Conservation (phyloP, 495 filamentous ascomycete genomes). For the Lophium mytilinum region DNA sequence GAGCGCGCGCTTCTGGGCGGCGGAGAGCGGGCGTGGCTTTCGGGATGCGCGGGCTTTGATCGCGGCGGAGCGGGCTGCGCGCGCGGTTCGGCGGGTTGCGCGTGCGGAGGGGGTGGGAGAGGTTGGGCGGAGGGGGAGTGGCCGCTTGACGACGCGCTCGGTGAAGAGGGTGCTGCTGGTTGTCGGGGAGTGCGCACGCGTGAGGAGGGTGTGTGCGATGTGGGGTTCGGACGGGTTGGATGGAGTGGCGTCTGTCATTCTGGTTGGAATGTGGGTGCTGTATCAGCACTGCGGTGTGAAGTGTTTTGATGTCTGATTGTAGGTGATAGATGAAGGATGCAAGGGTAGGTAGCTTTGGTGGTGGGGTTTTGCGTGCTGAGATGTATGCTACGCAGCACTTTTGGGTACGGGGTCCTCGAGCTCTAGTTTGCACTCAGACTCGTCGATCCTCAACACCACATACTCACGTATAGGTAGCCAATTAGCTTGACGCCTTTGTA, state of each 20-base stretch:
- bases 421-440: too few relatives aligned
- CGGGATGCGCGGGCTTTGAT: slow-evolving; percentile 43
- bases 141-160: slow-evolving; percentile 74
- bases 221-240: slow-evolving; percentile 21
- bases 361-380: too few relatives aligned
- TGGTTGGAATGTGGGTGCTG: too few relatives aligned
- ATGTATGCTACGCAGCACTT: too few relatives aligned
- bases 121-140: slow-evolving; percentile 68
- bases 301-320: too few relatives aligned
- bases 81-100: slow-evolving; percentile 46
- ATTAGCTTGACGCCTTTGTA: too few relatives aligned
- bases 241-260: background rate
- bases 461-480: too few relatives aligned
- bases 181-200: slow-evolving; percentile 63
- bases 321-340: too few relatives aligned
- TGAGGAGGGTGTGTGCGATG: slow-evolving; percentile 60
- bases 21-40: slow-evolving; percentile 65
- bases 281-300: too few relatives aligned
- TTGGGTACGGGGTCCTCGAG: too few relatives aligned
- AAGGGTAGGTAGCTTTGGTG: too few relatives aligned
- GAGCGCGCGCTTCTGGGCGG: slow-evolving; percentile 64
- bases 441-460: too few relatives aligned
- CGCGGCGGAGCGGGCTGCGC: slow-evolving; percentile 50
- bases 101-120: slow-evolving; percentile 40
- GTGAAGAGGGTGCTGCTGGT: slow-evolving; percentile 62